phyloP scores from a whole-genome alignment of 1,284 basidiomycete genomes.

The Coriolopsis trogii region DNA sequence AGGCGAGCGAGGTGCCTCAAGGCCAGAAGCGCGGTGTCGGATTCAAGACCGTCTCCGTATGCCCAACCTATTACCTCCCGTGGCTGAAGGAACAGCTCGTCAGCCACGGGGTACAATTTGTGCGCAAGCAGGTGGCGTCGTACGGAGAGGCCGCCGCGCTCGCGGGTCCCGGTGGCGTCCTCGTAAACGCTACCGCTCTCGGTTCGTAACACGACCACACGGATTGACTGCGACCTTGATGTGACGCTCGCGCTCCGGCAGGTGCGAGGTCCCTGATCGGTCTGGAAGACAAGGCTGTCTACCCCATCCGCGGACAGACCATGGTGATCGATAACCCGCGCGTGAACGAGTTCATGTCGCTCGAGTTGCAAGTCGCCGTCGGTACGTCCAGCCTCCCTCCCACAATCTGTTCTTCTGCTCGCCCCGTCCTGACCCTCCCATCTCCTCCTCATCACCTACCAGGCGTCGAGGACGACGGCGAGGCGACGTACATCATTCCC shows the following conservation, averaged over 20 bases:
- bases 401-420: background rate
- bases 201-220: slow-evolving; percentile 38
- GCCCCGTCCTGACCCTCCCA: background rate
- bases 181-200: slow-evolving; percentile 53
- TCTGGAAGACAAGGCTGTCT: slow-evolving; percentile 72
- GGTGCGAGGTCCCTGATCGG: slow-evolving; percentile 79
- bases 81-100: slow-evolving; percentile 48
- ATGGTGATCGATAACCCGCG: slow-evolving; percentile 75
- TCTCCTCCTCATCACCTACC: slow-evolving; percentile 79
- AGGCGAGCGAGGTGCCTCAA: slow-evolving; percentile 38
- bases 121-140: slow-evolving; percentile 34
- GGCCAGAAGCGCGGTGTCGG: slow-evolving; percentile 41
- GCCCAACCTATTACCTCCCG: slow-evolving; percentile 49
- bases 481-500: slow-evolving; percentile 56
- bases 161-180: slow-evolving; percentile 38
- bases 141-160: slow-evolving; percentile 45
- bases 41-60: slow-evolving; percentile 51
- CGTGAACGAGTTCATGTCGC: slow-evolving; percentile 42
- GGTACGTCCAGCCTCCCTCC: background rate
- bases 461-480: slow-evolving; percentile 80
- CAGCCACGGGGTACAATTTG: slow-evolving; percentile 35
- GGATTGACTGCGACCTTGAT: background rate
- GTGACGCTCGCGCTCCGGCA: slow-evolving; percentile 25
- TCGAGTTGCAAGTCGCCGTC: slow-evolving; percentile 15
- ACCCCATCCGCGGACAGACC: slow-evolving; percentile 88